Base-by-base conservation (phyloP, 1,284 basidiomycete species). In the Leccinum pachyderme region DNA sequence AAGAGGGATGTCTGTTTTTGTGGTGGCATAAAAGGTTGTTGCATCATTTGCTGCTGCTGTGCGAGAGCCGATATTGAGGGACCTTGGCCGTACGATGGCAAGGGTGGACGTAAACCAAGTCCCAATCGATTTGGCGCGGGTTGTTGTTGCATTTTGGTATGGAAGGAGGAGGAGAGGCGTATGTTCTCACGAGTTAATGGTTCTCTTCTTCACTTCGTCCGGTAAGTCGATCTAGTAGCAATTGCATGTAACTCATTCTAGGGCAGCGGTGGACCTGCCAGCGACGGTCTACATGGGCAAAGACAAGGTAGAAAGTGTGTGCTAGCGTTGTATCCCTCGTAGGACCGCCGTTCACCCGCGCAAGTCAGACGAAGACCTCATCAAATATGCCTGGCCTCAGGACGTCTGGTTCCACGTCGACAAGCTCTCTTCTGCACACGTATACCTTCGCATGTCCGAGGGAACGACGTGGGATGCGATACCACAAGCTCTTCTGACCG, bases 271-370 rank as follows among this genome's bases (percentile, higher is more conserved):
- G 18, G 73, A 81, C 35, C 91, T 93, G 1, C 79, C 91, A 1
- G 87, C 81, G 3, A 83, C 77, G 22, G 80, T 97, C 57, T 97
- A 96, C 75, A 96, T 97, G 92, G 96, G 96, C 37, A 87, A 85
- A 67, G 96, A 99, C 80, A 98, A 99, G 75, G 87, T 91, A 59
- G 95, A 96, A 78, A 97, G 94, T 95, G 67, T 63, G 87, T 76
- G 29, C 52, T 41, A 9, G n/a, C 28, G 43, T 57, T 22, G 55
- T 39, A 47, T 45, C 39, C 28, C 43, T 27, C 49, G 32, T 55
- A 32, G 44, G 15, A 27, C 49, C 62, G 58, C 51, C 31, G 31
- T 52, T 60, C 51, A 54, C 62, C 39, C 59, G 54, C 50, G 52
- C 57, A 65, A 60, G 51, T 67, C 66, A 95, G 93, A 97, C 75